A percentile compares a stretch with the other conserved stretches of the same genome.
phyloP scores from a whole-genome alignment of 1,284 basidiomycete species.

The Ustilago crameri region DNA sequence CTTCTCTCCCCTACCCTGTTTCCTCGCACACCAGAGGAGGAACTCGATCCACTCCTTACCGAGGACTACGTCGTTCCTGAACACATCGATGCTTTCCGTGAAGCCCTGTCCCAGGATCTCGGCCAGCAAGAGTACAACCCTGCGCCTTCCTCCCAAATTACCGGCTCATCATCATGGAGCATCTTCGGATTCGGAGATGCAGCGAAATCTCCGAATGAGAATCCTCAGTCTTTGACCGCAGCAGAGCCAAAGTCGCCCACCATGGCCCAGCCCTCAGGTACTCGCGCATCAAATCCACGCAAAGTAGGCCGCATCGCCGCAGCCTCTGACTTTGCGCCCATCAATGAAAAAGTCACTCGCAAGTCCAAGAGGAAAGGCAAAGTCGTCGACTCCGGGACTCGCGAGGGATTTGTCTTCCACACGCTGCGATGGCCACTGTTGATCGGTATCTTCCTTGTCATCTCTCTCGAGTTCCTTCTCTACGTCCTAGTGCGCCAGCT shows the following conservation, averaged over 20 bases:
- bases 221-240: constrained; percentile 7
- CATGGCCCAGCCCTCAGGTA: constrained; percentile 29
- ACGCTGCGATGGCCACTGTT: constrained; percentile 63
- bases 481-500: constrained; percentile 87
- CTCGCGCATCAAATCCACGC: constrained; percentile 44
- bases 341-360: constrained; percentile 53
- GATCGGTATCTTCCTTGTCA: constrained; percentile 84
- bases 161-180: constrained; percentile 41
- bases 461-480: constrained; percentile 83
- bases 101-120: constrained; percentile 54
- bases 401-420: constrained; percentile 62
- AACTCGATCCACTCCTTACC: constrained; percentile 56
- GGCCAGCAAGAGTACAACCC: constrained; percentile 58
- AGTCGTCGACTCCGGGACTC: constrained; percentile 49
- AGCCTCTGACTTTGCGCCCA: constrained; percentile 66
- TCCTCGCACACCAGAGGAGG: constrained; percentile 23
- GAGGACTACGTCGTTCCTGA: constrained; percentile 45
- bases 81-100: constrained; percentile 57
- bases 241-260: constrained; percentile 27
- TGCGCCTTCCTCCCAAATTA: constrained; percentile 28
- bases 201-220: constrained; percentile 32
- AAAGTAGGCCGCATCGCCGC: constrained; percentile 58
- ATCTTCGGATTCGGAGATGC: constrained; percentile 39
- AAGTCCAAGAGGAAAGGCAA: constrained; percentile 26
- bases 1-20: constrained; percentile 44